phyloP scores from a whole-genome alignment of 2,329 filamentous ascomycete genomes.

The Fusarium cyanostomum region DNA sequence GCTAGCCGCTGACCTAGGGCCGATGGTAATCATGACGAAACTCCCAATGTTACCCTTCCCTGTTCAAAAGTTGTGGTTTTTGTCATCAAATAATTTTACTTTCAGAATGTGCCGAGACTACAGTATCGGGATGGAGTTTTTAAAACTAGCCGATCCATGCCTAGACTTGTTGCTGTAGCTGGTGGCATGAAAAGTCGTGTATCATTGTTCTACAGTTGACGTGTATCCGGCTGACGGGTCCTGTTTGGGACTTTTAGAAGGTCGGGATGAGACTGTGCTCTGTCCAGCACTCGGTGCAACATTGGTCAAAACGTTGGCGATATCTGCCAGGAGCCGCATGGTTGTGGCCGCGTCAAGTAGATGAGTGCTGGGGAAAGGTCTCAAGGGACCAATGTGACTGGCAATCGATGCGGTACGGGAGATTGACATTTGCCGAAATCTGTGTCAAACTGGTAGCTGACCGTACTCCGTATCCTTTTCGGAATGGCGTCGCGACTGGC shows the following conservation, averaged over 20 bases:
- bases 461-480: neutral
- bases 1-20: conserved; percentile 11
- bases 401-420: neutral
- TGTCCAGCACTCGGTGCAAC: neutral
- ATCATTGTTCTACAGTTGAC: neutral
- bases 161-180: neutral
- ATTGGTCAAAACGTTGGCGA: neutral
- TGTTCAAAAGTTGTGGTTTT: conserved; percentile 12
- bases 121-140: neutral
- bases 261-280: neutral
- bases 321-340: neutral
- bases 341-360: neutral
- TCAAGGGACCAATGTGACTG: neutral
- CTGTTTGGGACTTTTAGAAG: neutral
- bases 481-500: neutral
- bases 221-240: neutral
- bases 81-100: conserved; percentile 2
- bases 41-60: neutral
- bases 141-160: neutral
- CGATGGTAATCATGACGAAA: conserved; percentile 14
- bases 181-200: neutral
- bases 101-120: neutral
- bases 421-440: neutral
- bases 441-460: neutral
- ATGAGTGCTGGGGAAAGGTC: neutral